A percentile compares a stretch with the other conserved stretches of the same genome.
phyloP scores from a whole-genome alignment of 495 filamentous ascomycete species.

The Penicillium riverlandense region DNA sequence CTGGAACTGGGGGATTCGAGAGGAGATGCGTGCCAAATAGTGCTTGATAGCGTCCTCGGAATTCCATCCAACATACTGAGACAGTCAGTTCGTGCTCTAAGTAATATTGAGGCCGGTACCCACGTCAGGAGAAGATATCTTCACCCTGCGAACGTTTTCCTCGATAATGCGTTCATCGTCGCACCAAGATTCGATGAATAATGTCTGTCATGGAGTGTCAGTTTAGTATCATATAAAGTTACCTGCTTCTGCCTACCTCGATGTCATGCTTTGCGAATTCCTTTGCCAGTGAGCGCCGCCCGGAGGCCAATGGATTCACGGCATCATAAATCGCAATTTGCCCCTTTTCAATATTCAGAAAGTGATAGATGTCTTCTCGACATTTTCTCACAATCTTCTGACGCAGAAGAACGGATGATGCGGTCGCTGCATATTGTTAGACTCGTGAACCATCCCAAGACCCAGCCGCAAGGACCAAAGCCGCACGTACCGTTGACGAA shows the following conservation, averaged over 20 bases:
- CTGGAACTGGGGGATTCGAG: constrained; percentile 91
- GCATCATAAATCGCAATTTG: constrained; percentile 99
- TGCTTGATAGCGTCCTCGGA: constrained; percentile 85
- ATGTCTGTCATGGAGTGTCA: constrained; percentile 48
- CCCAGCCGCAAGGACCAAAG: not conserved
- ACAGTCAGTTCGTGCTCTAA: constrained; percentile 12
- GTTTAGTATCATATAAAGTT: not conserved
- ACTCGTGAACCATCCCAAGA: not conserved
- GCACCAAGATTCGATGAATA: constrained; percentile 95
- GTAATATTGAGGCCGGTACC: constrained; percentile 13
- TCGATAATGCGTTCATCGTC: constrained; percentile 89
- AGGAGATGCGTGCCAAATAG: constrained; percentile 81
- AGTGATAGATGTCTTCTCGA: constrained; percentile 92
- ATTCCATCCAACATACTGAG: constrained; percentile 78
- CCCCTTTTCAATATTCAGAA: constrained; percentile 93
- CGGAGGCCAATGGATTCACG: constrained; percentile 83
- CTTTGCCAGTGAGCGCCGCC: constrained; percentile 81
- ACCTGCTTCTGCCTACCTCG: constrained; percentile 46
- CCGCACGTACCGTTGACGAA: constrained; percentile 66
- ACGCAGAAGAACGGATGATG: constrained; percentile 76
- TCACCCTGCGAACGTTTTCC: constrained; percentile 94
- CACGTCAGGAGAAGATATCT: constrained; percentile 96
- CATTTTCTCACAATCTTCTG: constrained; percentile 98
- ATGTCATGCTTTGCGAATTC: constrained; percentile 96
- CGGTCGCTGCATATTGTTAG: constrained; percentile 50